phyloP scores from a whole-genome alignment of 225 moss, liverwort and hornwort genomes.

The Straminergon stramineum region DNA sequence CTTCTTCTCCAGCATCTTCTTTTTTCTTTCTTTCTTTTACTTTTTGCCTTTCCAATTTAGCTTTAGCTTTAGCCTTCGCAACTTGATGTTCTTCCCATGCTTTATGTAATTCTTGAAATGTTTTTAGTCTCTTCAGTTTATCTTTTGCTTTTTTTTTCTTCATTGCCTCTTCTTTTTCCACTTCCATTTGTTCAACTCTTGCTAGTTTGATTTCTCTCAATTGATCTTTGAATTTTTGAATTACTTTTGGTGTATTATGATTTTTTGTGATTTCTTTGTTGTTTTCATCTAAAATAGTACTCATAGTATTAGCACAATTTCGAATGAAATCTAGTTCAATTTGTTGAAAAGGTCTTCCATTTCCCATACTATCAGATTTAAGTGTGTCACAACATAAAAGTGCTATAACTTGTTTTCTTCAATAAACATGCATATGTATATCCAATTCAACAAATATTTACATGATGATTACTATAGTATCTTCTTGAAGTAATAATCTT shows the following conservation, averaged over 20 bases:
- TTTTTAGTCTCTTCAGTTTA: constrained; percentile 13
- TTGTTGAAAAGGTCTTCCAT: constrained; percentile 47
- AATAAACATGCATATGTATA: background rate
- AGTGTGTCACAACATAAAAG: constrained; percentile 74
- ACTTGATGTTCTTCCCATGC: constrained; percentile 24
- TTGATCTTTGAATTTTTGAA: constrained; percentile 42
- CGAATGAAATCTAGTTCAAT: constrained; percentile 48
- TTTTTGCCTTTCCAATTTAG: constrained; percentile 21
- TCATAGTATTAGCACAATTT: constrained; percentile 46
- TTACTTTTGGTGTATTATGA: constrained; percentile 28
- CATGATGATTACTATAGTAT: background rate
- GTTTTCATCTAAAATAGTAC: constrained; percentile 49
- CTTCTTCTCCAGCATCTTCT: constrained; percentile 16
- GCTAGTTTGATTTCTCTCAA: constrained; percentile 34
- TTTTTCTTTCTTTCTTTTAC: constrained; percentile 28
- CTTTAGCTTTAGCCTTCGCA: background rate
- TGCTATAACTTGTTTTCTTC: constrained; percentile 61
- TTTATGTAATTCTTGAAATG: constrained; percentile 39
- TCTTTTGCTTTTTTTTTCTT: constrained; percentile 28
- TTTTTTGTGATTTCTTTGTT: constrained; percentile 23
- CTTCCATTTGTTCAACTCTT: constrained; percentile 29
- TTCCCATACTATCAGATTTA: constrained; percentile 33
- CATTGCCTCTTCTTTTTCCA: constrained; percentile 18
- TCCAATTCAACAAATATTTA: background rate
- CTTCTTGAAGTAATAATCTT: background rate